Base-by-base conservation (phyloP, 768 basidiomycete genomes). In the Suillus clintonianus region DNA sequence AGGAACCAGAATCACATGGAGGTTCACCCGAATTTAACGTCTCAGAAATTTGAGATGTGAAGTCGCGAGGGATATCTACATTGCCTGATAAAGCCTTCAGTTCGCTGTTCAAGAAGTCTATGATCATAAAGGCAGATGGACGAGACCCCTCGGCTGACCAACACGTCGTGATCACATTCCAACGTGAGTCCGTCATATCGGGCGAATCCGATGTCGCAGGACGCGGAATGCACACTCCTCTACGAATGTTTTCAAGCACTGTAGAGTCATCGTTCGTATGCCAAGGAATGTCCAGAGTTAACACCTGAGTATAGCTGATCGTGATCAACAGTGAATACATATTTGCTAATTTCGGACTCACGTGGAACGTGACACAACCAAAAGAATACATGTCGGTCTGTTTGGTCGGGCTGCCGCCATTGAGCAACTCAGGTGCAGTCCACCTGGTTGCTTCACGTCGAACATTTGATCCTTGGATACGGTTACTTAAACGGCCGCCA, bases 331-430 rank as follows among this genome's bases (percentile, higher is more conserved):
- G 30, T 19, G 2, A n/a, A 13, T 54, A 14, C 5, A n/a, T 11
- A 1, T 3, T 54, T 54, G 19, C 11, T 2, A 13, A 3, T 5
- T 54, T n/a, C 6, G 13, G 43, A 53, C 60, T 30, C 32, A 62
- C 55, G 11, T 62, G 51, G n/a, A 58, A 32, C 22, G 68, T 67
- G 30, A 76, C 63, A 56, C 70, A 70, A 6, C 70, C 76, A 59
- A 75, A 71, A 10, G 76, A 76, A 63, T 76, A 83, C 14, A 82
- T 76, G 69, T 83, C 82, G 53, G 69, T 78, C 32, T 68, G 69
- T 30, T 8, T 39, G 3, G 48, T 53, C 5, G 32, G 32, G 11
- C 72, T 71, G 34, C 75, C 71, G 14, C 72, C 69, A 11, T 69
- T 60, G 62, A 78, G 81, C 3, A 82, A 68, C n/a, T 75, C 65